Conservation (phyloP, 305 asterid genomes). For the Plantago lanceolata region DNA sequence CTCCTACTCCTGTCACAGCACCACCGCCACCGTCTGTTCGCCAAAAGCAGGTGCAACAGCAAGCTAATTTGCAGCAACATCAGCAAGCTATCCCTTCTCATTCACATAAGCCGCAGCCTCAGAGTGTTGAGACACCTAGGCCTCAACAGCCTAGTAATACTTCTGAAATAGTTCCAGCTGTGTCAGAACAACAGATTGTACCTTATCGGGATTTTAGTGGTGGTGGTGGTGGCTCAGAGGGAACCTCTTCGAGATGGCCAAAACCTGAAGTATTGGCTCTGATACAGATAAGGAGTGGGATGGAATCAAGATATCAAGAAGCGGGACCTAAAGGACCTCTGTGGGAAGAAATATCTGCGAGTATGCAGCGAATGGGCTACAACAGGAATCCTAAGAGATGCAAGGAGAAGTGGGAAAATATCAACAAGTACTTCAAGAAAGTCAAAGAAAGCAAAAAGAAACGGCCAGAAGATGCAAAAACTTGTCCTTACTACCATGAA, state of each 20-base stretch:
- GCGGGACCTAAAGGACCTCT: slow-evolving; percentile 68
- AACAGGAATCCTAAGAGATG: slow-evolving; percentile 66
- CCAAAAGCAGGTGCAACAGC: slow-evolving; percentile 1
- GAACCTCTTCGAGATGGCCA: slow-evolving; percentile 69
- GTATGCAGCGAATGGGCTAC: slow-evolving; percentile 58
- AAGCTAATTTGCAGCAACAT: neutral
- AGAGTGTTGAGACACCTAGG: slow-evolving; percentile 6
- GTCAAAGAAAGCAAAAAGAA: slow-evolving; percentile 75
- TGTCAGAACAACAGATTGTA: slow-evolving; percentile 9
- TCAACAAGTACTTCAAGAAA: slow-evolving; percentile 79
- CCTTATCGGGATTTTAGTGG: slow-evolving; percentile 21
- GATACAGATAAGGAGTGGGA: slow-evolving; percentile 48
- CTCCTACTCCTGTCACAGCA: slow-evolving; percentile 20
- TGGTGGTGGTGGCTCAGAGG: slow-evolving; percentile 15
- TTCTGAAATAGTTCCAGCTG: slow-evolving; percentile 9
- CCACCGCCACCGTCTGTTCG: slow-evolving; percentile 26
- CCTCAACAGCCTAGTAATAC: slow-evolving; percentile 15
- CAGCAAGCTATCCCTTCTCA: slow-evolving; percentile 6
- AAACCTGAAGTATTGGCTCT: slow-evolving; percentile 59
- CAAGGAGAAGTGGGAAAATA: slow-evolving; percentile 90
- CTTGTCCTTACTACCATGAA: slow-evolving; percentile 70
- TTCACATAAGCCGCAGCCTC: slow-evolving; percentile 16
- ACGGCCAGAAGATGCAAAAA: slow-evolving; percentile 69
- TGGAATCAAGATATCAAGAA: slow-evolving; percentile 60
- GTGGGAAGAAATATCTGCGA: slow-evolving; percentile 72